Evolutionary conservation across 164 flowering plant genomes (phyloP).

Genomic region (Magnolia officinalis): DNA sequence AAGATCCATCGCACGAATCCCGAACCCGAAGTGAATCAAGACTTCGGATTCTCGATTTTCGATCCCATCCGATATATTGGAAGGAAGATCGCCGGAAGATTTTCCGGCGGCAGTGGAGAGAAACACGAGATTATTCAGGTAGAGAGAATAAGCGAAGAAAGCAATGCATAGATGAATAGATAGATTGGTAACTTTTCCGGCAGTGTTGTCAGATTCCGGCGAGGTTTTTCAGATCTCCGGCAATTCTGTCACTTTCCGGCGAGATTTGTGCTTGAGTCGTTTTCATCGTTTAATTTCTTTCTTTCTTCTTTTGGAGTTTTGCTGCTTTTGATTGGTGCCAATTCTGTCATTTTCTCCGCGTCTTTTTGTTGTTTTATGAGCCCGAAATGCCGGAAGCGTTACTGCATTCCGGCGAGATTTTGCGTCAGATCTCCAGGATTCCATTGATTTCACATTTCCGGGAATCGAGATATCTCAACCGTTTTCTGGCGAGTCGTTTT

Average conservation of each 20-base stretch:
- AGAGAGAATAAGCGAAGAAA: no score
- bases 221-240: neutral
- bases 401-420: neutral
- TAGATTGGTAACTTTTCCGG: neutral
- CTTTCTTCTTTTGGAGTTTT: neutral
- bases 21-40: constrained; percentile 10
- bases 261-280: neutral
- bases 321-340: neutral
- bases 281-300: neutral
- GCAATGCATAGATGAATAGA: no score
- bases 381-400: neutral
- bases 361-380: neutral
- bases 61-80: constrained; percentile 43
- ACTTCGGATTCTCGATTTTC: constrained; percentile 37
- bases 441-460: no score
- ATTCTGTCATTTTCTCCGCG: neutral
- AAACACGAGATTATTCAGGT: neutral
- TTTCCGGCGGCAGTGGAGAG: neutral
- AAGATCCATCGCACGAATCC: constrained; percentile 39
- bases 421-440: neutral
- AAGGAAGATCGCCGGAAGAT: constrained; percentile 17
- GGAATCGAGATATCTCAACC: no score
- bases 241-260: neutral
- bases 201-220: neutral
- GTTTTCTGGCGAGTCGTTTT: no score